Evolutionary conservation across 2,329 filamentous ascomycete genomes (phyloP), one percentile per base, ranked within the genome.

Genomic region (Sarocladium oryzae): DNA sequence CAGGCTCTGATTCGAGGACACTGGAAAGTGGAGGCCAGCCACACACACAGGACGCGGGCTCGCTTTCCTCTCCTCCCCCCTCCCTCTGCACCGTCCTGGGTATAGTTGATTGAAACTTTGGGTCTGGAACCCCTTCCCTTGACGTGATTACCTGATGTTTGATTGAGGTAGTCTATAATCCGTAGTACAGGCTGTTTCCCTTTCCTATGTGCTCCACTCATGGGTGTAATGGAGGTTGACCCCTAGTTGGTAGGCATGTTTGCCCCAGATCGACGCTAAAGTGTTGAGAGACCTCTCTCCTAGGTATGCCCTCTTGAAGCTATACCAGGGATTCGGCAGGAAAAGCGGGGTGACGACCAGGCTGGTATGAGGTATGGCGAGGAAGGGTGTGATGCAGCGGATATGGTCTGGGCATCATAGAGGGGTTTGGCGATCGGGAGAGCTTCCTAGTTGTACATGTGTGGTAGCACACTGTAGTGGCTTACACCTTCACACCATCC

Each of bases 401-500:
- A 7, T 8, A 16, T 48, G 43, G 43, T 48, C 10, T 48, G 43
- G 28, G 43, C 43, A 48, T 48, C 43, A 48, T 48, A 7, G 43
- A 33, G 43, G n/a, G 24, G 43, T 30, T 33, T 33, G 43, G 28
- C 43, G 43, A 48, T 48, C 43, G 43, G 28, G 26, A 18, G n/a
- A n/a, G n/a, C n/a, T n/a, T n/a, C n/a, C n/a, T n/a, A n/a, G n/a
- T n/a, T n/a, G n/a, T n/a, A n/a, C n/a, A n/a, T n/a, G n/a, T n/a
- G n/a, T n/a, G n/a, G n/a, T n/a, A n/a, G n/a, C n/a, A n/a, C n/a
- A n/a, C n/a, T n/a, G n/a, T n/a, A n/a, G n/a, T 40, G 36, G 36
- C 16, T 36, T 36, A 36, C 33, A 36, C 33, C 15, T 5, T 7
- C 7, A 20, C 16, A 32, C 7, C 13, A 13, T 8, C 28, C 7